Conservation (phyloP, 2,329 filamentous ascomycete species). For the Xenoacremonium recifei region DNA sequence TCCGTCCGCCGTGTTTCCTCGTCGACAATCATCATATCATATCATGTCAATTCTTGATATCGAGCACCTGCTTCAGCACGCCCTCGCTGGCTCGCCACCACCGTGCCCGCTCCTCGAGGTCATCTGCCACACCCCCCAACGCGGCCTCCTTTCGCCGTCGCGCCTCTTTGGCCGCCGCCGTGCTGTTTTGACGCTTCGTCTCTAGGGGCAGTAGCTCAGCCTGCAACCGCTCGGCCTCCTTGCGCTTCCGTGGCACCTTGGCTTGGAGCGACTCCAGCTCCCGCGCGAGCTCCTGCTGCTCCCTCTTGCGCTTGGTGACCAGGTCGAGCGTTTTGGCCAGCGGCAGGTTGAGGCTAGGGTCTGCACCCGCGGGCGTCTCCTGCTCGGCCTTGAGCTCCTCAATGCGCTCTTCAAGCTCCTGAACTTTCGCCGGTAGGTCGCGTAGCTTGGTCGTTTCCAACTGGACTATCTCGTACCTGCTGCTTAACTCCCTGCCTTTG, state of each 20-base stretch:
- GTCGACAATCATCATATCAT: too few species aligned
- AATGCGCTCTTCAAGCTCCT: conserved; percentile 48
- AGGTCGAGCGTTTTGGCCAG: conserved; percentile 56
- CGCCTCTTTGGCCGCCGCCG: conserved; percentile 69
- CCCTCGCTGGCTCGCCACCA: conserved; percentile 73
- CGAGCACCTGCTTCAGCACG: conserved; percentile 61
- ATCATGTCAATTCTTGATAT: conserved; percentile 48
- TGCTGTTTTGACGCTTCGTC: conserved; percentile 62
- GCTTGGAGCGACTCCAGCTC: conserved; percentile 63
- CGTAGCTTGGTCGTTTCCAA: conserved; percentile 47
- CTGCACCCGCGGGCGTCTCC: conserved; percentile 27
- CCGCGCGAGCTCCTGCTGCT: conserved; percentile 57
- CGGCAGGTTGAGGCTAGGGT: conserved; percentile 53
- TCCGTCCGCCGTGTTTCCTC: too few species aligned
- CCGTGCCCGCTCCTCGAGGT: conserved; percentile 71
- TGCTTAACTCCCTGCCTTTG: conserved; percentile 57
- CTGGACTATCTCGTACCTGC: conserved; percentile 50
- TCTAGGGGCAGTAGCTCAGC: conserved; percentile 69
- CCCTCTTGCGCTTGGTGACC: conserved; percentile 48
- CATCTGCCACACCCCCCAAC: conserved; percentile 65
- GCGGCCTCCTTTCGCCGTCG: conserved; percentile 65
- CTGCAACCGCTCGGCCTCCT: conserved; percentile 65
- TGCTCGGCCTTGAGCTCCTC: conserved; percentile 42
- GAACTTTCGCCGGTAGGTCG: conserved; percentile 51
- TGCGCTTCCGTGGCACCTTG: conserved; percentile 63